These are phyloP conservation scores for Phascolomyces articulosus DNA, from an alignment of 371 early-diverging fungal genomes.

Conservation along the genomic window DNA sequence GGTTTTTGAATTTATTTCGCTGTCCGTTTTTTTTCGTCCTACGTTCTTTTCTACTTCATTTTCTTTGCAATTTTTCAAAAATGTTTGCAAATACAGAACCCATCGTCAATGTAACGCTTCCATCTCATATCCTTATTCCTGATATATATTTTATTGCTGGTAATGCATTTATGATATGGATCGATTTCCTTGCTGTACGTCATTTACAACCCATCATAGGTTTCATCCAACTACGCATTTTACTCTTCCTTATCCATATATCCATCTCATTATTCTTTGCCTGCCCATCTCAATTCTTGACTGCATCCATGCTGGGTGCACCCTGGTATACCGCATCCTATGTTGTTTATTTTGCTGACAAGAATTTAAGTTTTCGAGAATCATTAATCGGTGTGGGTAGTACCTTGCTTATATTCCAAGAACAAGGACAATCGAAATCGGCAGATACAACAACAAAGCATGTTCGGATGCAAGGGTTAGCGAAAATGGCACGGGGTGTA, in stretches of 20 bases:
- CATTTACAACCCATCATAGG: constrained; percentile 10
- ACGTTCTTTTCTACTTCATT: constrained; percentile 4
- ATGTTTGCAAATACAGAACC: constrained; percentile 23
- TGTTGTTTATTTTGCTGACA: constrained; percentile 18
- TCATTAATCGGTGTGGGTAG: background rate
- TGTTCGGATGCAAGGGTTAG: constrained; percentile 23
- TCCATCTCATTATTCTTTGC: constrained; percentile 23
- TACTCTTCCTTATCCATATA: constrained; percentile 14
- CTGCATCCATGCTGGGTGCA: constrained; percentile 15
- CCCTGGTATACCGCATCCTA: constrained; percentile 31
- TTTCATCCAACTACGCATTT: constrained; percentile 9
- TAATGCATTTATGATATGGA: constrained; percentile 4
- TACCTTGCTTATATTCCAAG: constrained; percentile 4
- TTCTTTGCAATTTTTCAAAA: background rate
- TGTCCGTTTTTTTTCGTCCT: background rate
- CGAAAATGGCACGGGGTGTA: constrained; percentile 21
- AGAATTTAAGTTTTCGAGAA: constrained; percentile 4
- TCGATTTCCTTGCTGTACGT: constrained; percentile 19
- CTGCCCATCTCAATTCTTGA: constrained; percentile 9
- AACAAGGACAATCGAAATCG: background rate
- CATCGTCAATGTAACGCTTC: constrained; percentile 23
- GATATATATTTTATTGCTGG: background rate
- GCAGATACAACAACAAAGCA: no score
- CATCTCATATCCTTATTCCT: constrained; percentile 21
- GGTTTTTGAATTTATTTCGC: background rate